Base-by-base conservation (phyloP, 1,284 basidiomycete genomes). In the Taiwanofungus camphoratus region DNA sequence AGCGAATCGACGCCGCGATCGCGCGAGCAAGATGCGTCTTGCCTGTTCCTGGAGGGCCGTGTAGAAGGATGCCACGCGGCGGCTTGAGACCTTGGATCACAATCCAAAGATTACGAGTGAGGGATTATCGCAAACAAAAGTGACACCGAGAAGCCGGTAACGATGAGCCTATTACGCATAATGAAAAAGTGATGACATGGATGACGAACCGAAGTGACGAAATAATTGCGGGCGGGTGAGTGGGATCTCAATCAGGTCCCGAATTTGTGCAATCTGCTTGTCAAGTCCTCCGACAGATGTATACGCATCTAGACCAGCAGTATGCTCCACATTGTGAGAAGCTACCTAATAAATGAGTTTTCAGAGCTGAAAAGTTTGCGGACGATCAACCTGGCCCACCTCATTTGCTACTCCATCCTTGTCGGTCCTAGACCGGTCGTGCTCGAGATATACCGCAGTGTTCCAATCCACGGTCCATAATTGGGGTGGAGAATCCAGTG, bases 241-340 rank as follows among this genome's bases (percentile, higher is more conserved):
- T 1, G 96, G 96, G 42, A 99, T 85, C 58, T 99, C 95, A 30
- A 99, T 79, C n/a, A 99, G 77, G 55, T 93, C 87, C 29, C 88
- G 80, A 50, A 99, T 90, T 62, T 92, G 82, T 41, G 80, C 71
- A 49, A 99, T 94, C 58, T 97, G 93, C 51, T 79, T 77, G 53
- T 85, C 77, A 20, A 99, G 74, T 2, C 96, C 96, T 20, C 96
- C 96, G 13, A 99, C 83, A 12, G 79, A 74, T 13, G 80, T 71
- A 58, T 87, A 87, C 19, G 79, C 79, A 48, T 78, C 70, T 30
- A 65, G 61, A 58, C 71, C 78, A 52, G 39, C 8, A 24, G 26
- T 16, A 29, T 27, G 41, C 40, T 29, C 49, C 39, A 32, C 44
- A 35, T 18, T 16, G 29, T 39, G 22, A 22, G 21, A 41, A 16